These are phyloP conservation scores for Pulveroboletus sp. DNA, from an alignment of 768 basidiomycete genomes.

Conservation along the genomic window DNA sequence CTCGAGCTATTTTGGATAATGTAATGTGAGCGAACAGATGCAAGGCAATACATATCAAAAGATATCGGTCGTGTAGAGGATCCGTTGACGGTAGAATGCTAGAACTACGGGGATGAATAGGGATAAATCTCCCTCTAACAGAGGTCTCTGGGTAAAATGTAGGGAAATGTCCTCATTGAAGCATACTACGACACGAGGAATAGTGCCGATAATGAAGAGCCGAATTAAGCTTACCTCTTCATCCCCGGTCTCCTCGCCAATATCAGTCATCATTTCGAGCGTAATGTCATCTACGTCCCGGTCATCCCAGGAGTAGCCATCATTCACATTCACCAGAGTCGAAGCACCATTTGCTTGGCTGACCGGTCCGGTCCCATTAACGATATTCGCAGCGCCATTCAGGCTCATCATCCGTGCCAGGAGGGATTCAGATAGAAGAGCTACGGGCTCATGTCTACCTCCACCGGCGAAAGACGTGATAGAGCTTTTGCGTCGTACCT, in stretches of 20 bases:
- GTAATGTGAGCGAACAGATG: slow-evolving; percentile 4
- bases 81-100: background rate
- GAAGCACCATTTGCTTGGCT: slow-evolving; percentile 23
- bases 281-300: slow-evolving; percentile 57
- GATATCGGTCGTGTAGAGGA: background rate
- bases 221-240: slow-evolving; percentile 51
- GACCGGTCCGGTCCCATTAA: slow-evolving; percentile 14
- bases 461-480: slow-evolving; percentile 15
- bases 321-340: slow-evolving; percentile 18
- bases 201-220: background rate
- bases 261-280: slow-evolving; percentile 64
- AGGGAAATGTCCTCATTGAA: background rate
- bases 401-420: slow-evolving; percentile 6
- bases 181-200: background rate
- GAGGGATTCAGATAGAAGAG: slow-evolving; percentile 17
- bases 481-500: slow-evolving; percentile 18
- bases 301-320: slow-evolving; percentile 25
- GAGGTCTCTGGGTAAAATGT: background rate
- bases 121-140: background rate
- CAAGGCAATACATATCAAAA: background rate
- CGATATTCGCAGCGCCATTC: slow-evolving; percentile 18
- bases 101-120: background rate
- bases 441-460: slow-evolving; percentile 13
- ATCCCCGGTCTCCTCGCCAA: slow-evolving; percentile 57
- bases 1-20: slow-evolving; percentile 36